Evolutionary conservation across 257 asterid genomes (phyloP).

Genomic region (Primulina huaijiensis): DNA sequence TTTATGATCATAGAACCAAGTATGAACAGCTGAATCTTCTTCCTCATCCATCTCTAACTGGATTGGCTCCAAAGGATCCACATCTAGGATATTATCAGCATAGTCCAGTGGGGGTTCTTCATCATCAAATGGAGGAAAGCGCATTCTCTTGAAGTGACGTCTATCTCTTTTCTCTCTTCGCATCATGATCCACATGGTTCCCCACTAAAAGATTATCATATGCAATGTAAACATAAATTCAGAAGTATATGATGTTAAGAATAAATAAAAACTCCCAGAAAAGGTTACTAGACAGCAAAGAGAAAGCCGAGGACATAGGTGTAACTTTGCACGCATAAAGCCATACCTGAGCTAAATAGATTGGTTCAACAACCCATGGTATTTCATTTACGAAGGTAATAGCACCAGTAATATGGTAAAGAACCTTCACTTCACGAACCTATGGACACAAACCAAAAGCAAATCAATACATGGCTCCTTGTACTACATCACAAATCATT

Average conservation of each 20-base stretch:
- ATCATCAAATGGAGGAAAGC: slow-evolving; percentile 98
- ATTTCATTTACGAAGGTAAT: slow-evolving; percentile 95
- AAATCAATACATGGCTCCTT: slow-evolving; percentile 23
- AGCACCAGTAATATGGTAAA: slow-evolving; percentile 96
- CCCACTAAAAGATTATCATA: slow-evolving; percentile 65
- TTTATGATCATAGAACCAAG: slow-evolving; percentile 98
- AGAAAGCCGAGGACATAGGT: neutral
- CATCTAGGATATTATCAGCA: slow-evolving; percentile 94
- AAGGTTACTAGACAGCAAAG: neutral
- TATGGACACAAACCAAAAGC: slow-evolving; percentile 25
- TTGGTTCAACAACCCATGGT: slow-evolving; percentile 99
- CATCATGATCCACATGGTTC: slow-evolving; percentile 99
- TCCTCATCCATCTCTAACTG: slow-evolving; percentile 96
- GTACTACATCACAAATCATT: neutral
- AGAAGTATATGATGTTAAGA: neutral
- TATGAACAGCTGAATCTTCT: slow-evolving; percentile 92
- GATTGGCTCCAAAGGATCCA: slow-evolving; percentile 97
- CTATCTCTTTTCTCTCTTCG: slow-evolving; percentile 98
- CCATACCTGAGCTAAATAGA: slow-evolving; percentile 92
- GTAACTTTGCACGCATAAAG: neutral
- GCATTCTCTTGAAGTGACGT: slow-evolving; percentile 96
- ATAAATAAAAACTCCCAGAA: slow-evolving; percentile 1
- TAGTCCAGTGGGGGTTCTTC: slow-evolving; percentile 98
- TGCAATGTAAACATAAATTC: neutral
- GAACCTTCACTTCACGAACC: slow-evolving; percentile 96